Percentiles rank a stretch among this genome's conserved stretches.
phyloP scores from a whole-genome alignment of 306 rosid species.

The Styphnolobium japonicum region DNA sequence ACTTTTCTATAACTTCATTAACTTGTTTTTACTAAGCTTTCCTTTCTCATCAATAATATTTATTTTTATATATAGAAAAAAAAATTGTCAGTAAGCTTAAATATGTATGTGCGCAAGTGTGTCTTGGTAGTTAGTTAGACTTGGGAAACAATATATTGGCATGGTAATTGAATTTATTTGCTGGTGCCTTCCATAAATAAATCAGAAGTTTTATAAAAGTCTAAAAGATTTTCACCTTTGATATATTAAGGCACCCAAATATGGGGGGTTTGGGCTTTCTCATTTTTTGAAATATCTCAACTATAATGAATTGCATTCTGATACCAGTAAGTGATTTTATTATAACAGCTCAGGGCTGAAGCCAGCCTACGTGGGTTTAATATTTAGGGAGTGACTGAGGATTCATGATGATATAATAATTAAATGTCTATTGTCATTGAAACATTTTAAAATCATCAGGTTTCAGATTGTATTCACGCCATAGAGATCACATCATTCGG shows the following conservation, averaged over 20 bases:
- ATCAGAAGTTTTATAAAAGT: constrained; percentile 44
- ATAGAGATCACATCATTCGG: background rate
- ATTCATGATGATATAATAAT: background rate
- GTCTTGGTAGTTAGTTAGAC: no score
- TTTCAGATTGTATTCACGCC: background rate
- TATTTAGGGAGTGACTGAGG: background rate
- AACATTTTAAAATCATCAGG: background rate
- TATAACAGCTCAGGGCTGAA: background rate
- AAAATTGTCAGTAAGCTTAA: no score
- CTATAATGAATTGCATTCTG: constrained; percentile 46
- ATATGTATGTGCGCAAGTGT: no score
- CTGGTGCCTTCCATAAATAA: constrained; percentile 44
- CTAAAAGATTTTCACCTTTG: constrained; percentile 47
- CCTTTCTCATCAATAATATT: no score
- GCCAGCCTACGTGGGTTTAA: background rate
- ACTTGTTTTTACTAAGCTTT: no score
- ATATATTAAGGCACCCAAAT: constrained; percentile 56
- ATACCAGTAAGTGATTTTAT: constrained; percentile 13
- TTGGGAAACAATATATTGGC: background rate
- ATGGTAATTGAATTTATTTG: background rate
- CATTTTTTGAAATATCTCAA: constrained; percentile 60
- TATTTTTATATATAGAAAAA: no score
- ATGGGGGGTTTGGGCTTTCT: constrained; percentile 39
- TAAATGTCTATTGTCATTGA: background rate
- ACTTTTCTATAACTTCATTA: no score